Conservation (phyloP, 306 rosid genomes). For the Rosa multiflora region DNA sequence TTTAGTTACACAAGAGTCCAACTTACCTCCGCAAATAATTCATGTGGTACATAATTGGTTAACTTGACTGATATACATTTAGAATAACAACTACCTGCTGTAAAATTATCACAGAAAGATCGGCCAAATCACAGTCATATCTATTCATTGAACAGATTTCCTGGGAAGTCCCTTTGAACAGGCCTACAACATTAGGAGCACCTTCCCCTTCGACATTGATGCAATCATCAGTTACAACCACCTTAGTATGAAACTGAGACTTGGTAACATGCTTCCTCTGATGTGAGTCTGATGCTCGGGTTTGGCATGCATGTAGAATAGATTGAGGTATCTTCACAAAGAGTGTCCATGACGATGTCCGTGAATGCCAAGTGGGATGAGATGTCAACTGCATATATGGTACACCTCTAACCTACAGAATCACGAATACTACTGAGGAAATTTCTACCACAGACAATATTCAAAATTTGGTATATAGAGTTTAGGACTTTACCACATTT, state of each 20-base stretch:
- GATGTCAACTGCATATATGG: slow-evolving; percentile 74
- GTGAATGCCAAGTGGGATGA: slow-evolving; percentile 90
- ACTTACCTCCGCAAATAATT: background rate
- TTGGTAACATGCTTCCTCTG: slow-evolving; percentile 41
- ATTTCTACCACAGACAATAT: slow-evolving; percentile 22
- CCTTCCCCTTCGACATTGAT: slow-evolving; percentile 82
- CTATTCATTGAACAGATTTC: slow-evolving; percentile 68
- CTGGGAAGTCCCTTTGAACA: slow-evolving; percentile 59
- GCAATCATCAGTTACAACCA: slow-evolving; percentile 73
- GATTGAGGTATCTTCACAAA: slow-evolving; percentile 73
- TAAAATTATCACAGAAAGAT: slow-evolving; percentile 79
- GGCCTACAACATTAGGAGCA: slow-evolving; percentile 73
- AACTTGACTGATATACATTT: background rate
- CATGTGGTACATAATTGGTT: background rate
- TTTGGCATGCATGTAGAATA: slow-evolving; percentile 48
- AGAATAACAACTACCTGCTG: slow-evolving; percentile 61
- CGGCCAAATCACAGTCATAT: slow-evolving; percentile 72
- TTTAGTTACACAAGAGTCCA: slow-evolving; percentile 7
- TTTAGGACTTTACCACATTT: slow-evolving; percentile 59
- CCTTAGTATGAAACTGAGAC: slow-evolving; percentile 77
- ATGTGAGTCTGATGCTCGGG: slow-evolving; percentile 37
- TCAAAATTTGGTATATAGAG: slow-evolving; percentile 3
- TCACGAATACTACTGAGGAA: slow-evolving; percentile 21
- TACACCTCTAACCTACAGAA: slow-evolving; percentile 64
- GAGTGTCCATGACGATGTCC: slow-evolving; percentile 85